Conservation (phyloP, 106 monocot species). For the Dendrobium catenatum region DNA sequence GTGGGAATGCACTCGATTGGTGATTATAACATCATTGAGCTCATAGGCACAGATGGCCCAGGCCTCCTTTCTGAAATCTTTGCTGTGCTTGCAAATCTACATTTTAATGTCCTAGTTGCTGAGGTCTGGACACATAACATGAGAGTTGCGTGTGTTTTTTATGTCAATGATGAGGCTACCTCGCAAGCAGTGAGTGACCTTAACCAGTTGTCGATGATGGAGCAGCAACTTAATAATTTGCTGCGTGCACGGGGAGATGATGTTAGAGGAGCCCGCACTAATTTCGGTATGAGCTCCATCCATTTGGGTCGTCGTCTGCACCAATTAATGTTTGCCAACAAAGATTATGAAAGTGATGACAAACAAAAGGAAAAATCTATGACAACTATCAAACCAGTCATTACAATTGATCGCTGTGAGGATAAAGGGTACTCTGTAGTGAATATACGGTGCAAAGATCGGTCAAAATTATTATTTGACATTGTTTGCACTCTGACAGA, state of each 20-base stretch:
- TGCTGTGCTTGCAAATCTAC: conserved; percentile 59
- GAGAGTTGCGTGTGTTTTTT: conserved; percentile 73
- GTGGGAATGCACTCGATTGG: conserved; percentile 69
- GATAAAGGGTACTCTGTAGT: conserved; percentile 91
- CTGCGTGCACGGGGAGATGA: conserved; percentile 42
- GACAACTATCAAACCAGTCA: conserved; percentile 31
- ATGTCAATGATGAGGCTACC: conserved; percentile 63
- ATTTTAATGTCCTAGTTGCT: conserved; percentile 76
- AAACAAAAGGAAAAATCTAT: conserved; percentile 14
- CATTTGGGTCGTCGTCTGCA: conserved; percentile 86
- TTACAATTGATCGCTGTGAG: conserved; percentile 68
- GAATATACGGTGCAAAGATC: conserved; percentile 70
- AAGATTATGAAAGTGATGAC: conserved; percentile 43
- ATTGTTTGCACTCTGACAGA: conserved; percentile 93
- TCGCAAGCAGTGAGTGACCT: conserved; percentile 45
- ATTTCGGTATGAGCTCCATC: conserved; percentile 45
- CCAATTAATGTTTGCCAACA: conserved; percentile 84
- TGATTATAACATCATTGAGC: conserved; percentile 75
- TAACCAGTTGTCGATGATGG: conserved; percentile 43
- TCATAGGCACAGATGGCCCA: conserved; percentile 76
- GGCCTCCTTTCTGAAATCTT: conserved; percentile 90
- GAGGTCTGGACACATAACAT: conserved; percentile 89
- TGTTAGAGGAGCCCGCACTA: conserved; percentile 36
- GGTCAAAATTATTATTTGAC: conserved; percentile 80
- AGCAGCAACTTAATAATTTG: conserved; percentile 56